A percentile compares a stretch with the other conserved stretches of the same genome.
Evolutionary conservation across 345 rosid genomes (phyloP).

Genomic region (Gossypium turneri): DNA sequence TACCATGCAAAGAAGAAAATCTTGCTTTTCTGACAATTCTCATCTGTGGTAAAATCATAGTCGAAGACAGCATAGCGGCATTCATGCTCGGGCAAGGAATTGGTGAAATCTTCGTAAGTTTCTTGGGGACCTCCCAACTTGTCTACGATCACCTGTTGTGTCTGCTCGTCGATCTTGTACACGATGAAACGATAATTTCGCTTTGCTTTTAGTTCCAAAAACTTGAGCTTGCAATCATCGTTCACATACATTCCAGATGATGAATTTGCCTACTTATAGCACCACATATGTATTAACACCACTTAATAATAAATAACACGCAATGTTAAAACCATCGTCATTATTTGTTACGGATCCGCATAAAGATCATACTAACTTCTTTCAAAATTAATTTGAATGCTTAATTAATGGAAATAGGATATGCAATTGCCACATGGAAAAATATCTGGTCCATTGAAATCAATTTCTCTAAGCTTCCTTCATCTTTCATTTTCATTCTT

Average conservation of each 20-base stretch:
- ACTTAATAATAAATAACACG: background rate
- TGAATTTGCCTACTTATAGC: constrained; percentile 57
- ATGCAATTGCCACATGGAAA: too few species aligned
- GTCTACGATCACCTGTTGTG: constrained; percentile 72
- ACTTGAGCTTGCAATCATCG: constrained; percentile 84
- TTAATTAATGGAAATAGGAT: background rate
- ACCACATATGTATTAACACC: background rate
- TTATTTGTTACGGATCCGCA: background rate
- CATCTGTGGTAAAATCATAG: constrained; percentile 67
- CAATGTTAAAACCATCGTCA: background rate
- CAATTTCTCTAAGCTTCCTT: background rate
- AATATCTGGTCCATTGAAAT: background rate
- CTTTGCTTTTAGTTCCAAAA: constrained; percentile 77
- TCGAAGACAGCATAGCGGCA: constrained; percentile 91
- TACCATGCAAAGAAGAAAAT: constrained; percentile 97
- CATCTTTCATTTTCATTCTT: background rate
- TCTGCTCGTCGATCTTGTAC: constrained; percentile 62
- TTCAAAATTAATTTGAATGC: background rate
- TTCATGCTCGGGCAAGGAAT: constrained; percentile 66
- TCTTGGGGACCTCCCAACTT: constrained; percentile 68
- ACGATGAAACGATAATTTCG: constrained; percentile 75
- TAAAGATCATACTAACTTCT: too few species aligned
- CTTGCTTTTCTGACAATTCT: constrained; percentile 98
- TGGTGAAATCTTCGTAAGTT: constrained; percentile 66
- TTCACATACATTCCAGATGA: constrained; percentile 92